These are phyloP conservation scores for Arthroderma sp. DNA, from an alignment of 2,329 filamentous ascomycete genomes.

Conservation along the genomic window DNA sequence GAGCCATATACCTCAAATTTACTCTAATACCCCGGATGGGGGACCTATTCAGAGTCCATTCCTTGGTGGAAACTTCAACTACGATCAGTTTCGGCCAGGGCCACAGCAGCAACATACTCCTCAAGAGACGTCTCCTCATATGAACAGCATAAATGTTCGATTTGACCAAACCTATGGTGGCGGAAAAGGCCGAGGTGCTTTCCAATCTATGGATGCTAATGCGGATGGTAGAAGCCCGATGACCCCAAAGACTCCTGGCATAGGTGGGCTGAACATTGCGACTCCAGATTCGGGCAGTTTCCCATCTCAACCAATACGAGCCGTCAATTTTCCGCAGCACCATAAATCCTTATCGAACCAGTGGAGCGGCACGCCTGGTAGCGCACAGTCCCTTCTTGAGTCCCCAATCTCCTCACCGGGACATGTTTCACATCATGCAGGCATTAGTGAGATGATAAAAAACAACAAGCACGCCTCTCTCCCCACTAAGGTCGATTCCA, in stretches of 20 bases:
- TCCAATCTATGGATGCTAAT: slow-evolving; percentile 57
- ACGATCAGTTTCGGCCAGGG: slow-evolving; percentile 52
- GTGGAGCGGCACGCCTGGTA: slow-evolving; percentile 79
- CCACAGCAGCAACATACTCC: slow-evolving; percentile 41
- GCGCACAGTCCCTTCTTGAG: slow-evolving; percentile 72
- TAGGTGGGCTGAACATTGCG: slow-evolving; percentile 58
- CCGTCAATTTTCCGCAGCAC: slow-evolving; percentile 48
- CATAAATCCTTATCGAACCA: slow-evolving; percentile 77
- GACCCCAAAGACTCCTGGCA: slow-evolving; percentile 71
- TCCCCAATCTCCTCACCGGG: slow-evolving; percentile 76
- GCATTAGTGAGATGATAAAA: slow-evolving; percentile 80
- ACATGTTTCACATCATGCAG: slow-evolving; percentile 44
- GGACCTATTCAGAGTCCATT: slow-evolving; percentile 88
- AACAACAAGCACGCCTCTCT: slow-evolving; percentile 73
- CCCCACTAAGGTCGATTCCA: slow-evolving; percentile 66
- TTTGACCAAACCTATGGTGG: slow-evolving; percentile 46
- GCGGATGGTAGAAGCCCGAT: slow-evolving; percentile 67
- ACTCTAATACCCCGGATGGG: slow-evolving; percentile 82
- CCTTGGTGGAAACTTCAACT: slow-evolving; percentile 59
- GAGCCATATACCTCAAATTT: slow-evolving; percentile 57
- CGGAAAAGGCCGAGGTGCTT: slow-evolving; percentile 45
- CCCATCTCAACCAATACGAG: slow-evolving; percentile 64
- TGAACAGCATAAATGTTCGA: slow-evolving; percentile 27
- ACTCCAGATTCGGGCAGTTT: slow-evolving; percentile 61
- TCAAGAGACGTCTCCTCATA: slow-evolving; percentile 31